Percentiles rank a stretch among this genome's conserved stretches.
phyloP scores from a whole-genome alignment of 192 early-diverging fungal genomes.

The Chytriomyces confervae region DNA sequence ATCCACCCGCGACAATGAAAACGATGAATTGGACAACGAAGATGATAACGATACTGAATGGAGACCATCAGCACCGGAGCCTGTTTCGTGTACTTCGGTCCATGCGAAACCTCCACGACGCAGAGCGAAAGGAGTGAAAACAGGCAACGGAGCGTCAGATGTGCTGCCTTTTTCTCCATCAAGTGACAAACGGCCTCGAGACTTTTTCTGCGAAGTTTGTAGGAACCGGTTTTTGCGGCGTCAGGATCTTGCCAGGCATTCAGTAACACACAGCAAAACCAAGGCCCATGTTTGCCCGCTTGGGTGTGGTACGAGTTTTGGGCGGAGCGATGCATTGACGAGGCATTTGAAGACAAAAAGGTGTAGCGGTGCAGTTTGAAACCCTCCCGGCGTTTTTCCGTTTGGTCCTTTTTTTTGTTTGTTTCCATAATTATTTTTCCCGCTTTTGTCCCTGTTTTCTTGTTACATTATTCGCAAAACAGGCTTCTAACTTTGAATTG shows the following conservation, averaged over 20 bases:
- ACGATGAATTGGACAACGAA: not conserved
- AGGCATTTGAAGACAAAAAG: slow-evolving; percentile 14
- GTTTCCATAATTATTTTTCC: too few species aligned
- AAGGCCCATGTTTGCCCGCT: slow-evolving; percentile 16
- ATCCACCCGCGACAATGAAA: not conserved
- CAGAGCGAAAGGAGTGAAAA: not conserved
- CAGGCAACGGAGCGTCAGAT: not conserved
- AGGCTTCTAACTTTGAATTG: too few species aligned
- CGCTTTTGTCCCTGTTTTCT: too few species aligned
- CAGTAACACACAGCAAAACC: slow-evolving; percentile 6
- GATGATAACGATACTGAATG: not conserved
- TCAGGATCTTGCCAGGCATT: slow-evolving; percentile 21
- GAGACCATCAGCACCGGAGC: not conserved
- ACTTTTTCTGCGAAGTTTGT: slow-evolving; percentile 11
- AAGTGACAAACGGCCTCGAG: slow-evolving; percentile 6
- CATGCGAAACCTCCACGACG: not conserved
- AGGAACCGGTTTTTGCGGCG: slow-evolving; percentile 4
- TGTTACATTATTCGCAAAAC: too few species aligned
- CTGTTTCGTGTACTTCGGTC: not conserved
- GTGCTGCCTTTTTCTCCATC: not conserved
- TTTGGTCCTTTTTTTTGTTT: too few species aligned
- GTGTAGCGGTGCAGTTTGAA: slow-evolving; percentile 1
- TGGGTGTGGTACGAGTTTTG: slow-evolving; percentile 27
- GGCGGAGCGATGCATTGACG: slow-evolving; percentile 18
- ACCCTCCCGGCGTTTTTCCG: too few species aligned